Percentiles rank a stretch among this genome's conserved stretches.
These are phyloP conservation scores for Cyberlindnera maritima DNA, from an alignment of 805 yeast species.

Conservation along the genomic window DNA sequence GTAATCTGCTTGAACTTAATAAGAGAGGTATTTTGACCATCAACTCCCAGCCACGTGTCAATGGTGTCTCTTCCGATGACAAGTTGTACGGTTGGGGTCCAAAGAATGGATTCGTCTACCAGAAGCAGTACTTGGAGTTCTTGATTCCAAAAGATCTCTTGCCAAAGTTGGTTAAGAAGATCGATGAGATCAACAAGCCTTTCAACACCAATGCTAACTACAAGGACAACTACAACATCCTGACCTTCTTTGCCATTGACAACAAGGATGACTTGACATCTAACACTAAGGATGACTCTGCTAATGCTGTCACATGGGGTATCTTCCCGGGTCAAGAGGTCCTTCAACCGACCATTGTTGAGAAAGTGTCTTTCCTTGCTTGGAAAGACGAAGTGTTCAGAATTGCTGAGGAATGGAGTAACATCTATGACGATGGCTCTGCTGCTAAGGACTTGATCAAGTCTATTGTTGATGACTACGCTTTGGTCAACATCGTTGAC, in stretches of 20 bases:
- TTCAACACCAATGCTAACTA: slow-evolving; percentile 20
- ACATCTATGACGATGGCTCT: slow-evolving; percentile 41
- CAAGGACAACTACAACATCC: slow-evolving; percentile 41
- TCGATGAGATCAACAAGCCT: slow-evolving; percentile 44
- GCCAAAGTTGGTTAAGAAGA: slow-evolving; percentile 36
- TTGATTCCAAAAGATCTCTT: slow-evolving; percentile 58
- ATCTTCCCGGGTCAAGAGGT: slow-evolving; percentile 95
- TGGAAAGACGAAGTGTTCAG: slow-evolving; percentile 96
- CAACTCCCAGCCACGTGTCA: slow-evolving; percentile 92
- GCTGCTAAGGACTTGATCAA: slow-evolving; percentile 34
- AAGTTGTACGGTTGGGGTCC: slow-evolving; percentile 98
- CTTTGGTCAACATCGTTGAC: slow-evolving; percentile 85
- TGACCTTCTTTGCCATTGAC: slow-evolving; percentile 79
- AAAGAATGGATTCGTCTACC: slow-evolving; percentile 79
- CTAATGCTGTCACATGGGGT: slow-evolving; percentile 98
- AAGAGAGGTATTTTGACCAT: slow-evolving; percentile 69
- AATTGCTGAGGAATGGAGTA: slow-evolving; percentile 78
- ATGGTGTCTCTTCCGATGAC: slow-evolving; percentile 72
- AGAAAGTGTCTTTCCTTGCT: slow-evolving; percentile 85
- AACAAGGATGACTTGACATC: slow-evolving; percentile 54
- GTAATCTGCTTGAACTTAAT: slow-evolving; percentile 62
- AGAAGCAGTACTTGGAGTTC: slow-evolving; percentile 89
- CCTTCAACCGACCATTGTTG: slow-evolving; percentile 94
- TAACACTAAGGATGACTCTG: slow-evolving; percentile 66
- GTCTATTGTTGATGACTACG: slow-evolving; percentile 54